Percentiles rank a stretch among this genome's conserved stretches.
Evolutionary conservation across 129 eudicot species (phyloP).

Genomic region (Mikania micrantha): DNA sequence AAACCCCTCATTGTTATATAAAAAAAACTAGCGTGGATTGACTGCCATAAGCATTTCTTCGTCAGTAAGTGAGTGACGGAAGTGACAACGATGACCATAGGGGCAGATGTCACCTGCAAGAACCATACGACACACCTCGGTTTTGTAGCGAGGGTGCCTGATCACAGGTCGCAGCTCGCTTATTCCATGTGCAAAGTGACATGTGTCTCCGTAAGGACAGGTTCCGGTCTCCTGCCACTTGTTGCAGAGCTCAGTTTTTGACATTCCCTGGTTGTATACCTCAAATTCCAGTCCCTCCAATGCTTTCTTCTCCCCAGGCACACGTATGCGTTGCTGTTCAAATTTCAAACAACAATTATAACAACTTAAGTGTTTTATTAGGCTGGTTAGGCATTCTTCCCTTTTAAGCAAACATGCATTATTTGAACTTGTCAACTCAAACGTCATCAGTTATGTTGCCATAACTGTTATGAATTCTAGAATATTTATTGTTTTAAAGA

Average conservation of each 20-base stretch:
- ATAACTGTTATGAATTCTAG: too few species aligned
- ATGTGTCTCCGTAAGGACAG: slow-evolving; percentile 74
- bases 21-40: slow-evolving; percentile 21
- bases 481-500: slow-evolving; percentile 2
- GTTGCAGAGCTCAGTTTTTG: slow-evolving; percentile 85
- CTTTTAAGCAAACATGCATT: not conserved
- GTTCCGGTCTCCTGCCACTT: slow-evolving; percentile 85
- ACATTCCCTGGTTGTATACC: slow-evolving; percentile 85
- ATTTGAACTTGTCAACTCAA: too few species aligned
- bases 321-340: slow-evolving; percentile 47
- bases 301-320: slow-evolving; percentile 44
- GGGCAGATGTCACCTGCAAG: slow-evolving; percentile 69
- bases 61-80: slow-evolving; percentile 72
- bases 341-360: slow-evolving; percentile 12
- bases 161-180: slow-evolving; percentile 82
- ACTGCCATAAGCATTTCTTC: slow-evolving; percentile 40
- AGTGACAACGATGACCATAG: slow-evolving; percentile 95
- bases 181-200: slow-evolving; percentile 84
- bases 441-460: too few species aligned
- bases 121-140: slow-evolving; percentile 81
- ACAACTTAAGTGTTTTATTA: slow-evolving; percentile 7
- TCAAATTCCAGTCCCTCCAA: slow-evolving; percentile 57
- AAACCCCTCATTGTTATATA: not conserved
- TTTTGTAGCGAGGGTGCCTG: slow-evolving; percentile 91
- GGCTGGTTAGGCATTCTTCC: not conserved